phyloP scores from a whole-genome alignment of 371 early-diverging fungal genomes.

The Mucor saturninus region DNA sequence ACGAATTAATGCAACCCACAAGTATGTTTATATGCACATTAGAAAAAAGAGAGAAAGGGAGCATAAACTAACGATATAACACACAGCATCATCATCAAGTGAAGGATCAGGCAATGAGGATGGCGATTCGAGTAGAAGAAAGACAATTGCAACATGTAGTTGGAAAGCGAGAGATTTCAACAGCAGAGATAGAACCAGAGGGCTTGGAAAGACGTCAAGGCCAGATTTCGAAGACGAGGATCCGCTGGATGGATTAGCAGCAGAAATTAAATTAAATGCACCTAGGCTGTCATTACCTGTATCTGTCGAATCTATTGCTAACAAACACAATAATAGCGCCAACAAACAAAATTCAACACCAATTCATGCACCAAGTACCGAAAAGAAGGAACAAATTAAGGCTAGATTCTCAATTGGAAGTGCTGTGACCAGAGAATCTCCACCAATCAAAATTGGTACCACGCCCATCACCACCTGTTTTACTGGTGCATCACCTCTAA shows the following conservation, averaged over 20 bases:
- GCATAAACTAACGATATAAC: background rate
- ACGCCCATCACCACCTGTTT: background rate
- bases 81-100: conserved; percentile 14
- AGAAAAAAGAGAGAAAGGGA: background rate
- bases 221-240: conserved; percentile 8
- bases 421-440: background rate
- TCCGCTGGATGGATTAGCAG: background rate
- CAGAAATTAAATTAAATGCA: conserved; percentile 5
- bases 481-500: conserved; percentile 8
- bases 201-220: background rate
- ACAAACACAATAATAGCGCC: conserved; percentile 3
- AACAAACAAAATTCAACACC: conserved; percentile 7
- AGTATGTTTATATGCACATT: conserved; percentile 11
- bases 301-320: conserved; percentile 13
- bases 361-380: conserved; percentile 18
- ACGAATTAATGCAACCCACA: conserved; percentile 12
- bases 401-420: conserved; percentile 42
- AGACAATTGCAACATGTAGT: conserved; percentile 16
- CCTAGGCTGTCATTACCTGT: conserved; percentile 25
- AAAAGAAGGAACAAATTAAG: conserved; percentile 43
- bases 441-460: background rate
- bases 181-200: background rate
- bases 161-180: conserved; percentile 15
- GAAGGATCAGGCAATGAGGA: conserved; percentile 8
- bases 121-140: conserved; percentile 10